Evolutionary conservation across 768 basidiomycete species (phyloP).

Genomic region (Boletus bicolor): DNA sequence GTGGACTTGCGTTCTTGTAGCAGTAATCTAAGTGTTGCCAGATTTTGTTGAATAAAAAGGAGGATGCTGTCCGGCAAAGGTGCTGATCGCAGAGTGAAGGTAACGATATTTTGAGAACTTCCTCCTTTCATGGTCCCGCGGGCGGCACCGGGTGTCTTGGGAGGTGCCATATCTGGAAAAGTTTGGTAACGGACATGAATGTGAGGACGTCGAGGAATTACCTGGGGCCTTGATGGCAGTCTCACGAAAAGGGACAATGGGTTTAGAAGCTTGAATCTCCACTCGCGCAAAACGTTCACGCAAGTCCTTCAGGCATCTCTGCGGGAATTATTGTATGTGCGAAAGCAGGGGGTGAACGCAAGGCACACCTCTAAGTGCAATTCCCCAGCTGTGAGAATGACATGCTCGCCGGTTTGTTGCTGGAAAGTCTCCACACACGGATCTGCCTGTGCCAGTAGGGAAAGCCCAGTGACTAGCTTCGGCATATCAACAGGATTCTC

Average conservation of each 20-base stretch:
- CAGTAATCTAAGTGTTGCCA: constrained; percentile 58
- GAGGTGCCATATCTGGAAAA: constrained; percentile 77
- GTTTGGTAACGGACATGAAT: background rate
- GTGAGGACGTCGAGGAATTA: constrained; percentile 26
- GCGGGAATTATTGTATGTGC: constrained; percentile 2
- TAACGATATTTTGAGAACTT: constrained; percentile 67
- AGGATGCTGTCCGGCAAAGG: constrained; percentile 74
- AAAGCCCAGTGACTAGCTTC: constrained; percentile 82
- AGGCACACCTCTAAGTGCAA: constrained; percentile 82
- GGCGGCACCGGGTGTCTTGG: constrained; percentile 64
- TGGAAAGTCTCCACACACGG: constrained; percentile 98
- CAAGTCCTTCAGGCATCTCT: constrained; percentile 97
- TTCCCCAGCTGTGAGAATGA: constrained; percentile 94
- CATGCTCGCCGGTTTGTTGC: constrained; percentile 95
- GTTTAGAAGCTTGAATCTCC: constrained; percentile 89
- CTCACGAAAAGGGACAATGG: constrained; percentile 97
- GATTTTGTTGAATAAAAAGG: constrained; percentile 75
- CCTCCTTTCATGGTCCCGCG: constrained; percentile 77
- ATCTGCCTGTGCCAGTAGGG: constrained; percentile 89
- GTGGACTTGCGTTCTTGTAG: constrained; percentile 47
- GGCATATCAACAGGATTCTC: constrained; percentile 79
- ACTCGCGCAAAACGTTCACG: constrained; percentile 91
- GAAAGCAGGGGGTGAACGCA: background rate
- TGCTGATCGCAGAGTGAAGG: constrained; percentile 77
- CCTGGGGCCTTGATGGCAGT: constrained; percentile 82